Conservation (phyloP, 345 rosid genomes). For the Erysimum cheiranthoides region DNA sequence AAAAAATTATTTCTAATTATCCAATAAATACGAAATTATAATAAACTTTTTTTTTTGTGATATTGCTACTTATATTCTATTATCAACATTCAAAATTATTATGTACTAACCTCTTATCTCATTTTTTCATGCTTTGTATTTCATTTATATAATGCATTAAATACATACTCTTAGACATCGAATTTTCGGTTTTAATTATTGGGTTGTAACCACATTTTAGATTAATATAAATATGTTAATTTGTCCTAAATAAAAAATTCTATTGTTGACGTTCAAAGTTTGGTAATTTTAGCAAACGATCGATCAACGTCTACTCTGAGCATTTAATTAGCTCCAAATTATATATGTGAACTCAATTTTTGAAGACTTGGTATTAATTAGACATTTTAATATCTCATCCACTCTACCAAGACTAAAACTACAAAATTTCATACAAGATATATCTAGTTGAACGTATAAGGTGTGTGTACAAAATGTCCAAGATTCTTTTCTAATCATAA, state of each 20-base stretch:
- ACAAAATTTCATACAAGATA: neutral
- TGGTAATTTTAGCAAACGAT: neutral
- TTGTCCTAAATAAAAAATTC: too few relatives aligned
- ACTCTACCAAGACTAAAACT: conserved; percentile 23
- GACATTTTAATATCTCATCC: conserved; percentile 16
- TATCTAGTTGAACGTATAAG: conserved; percentile 9
- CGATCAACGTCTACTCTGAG: neutral
- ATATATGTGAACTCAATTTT: conserved; percentile 33
- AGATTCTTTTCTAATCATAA: conserved; percentile 37
- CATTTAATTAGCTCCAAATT: conserved; percentile 11
- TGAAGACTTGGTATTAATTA: conserved; percentile 6
- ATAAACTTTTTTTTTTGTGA: neutral
- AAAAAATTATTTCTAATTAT: neutral
- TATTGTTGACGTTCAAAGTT: neutral
- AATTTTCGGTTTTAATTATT: too few relatives aligned
- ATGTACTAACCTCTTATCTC: too few relatives aligned
- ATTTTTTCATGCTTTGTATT: too few relatives aligned
- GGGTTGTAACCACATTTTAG: too few relatives aligned
- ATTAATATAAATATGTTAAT: too few relatives aligned
- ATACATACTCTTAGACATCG: too few relatives aligned
- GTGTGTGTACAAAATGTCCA: conserved; percentile 38
- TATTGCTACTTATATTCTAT: neutral
- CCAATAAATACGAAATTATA: neutral
- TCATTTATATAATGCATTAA: too few relatives aligned
- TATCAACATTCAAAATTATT: too few relatives aligned